Evolutionary conservation across 441 rosid genomes (phyloP).

Genomic region (Kokia cookei): DNA sequence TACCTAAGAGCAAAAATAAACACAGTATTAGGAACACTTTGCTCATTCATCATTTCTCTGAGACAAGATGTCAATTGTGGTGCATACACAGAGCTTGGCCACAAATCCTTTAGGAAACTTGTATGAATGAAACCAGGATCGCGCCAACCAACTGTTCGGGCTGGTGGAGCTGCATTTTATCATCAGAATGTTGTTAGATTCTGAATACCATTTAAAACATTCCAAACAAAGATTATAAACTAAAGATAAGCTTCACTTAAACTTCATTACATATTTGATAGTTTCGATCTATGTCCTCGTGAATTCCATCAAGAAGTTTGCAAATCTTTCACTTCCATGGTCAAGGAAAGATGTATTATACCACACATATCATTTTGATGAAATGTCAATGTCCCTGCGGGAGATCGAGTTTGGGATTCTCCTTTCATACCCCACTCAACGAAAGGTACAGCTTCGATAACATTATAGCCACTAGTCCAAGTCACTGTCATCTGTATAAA

Average conservation of each 20-base stretch:
- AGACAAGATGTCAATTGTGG: background rate
- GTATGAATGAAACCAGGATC: slow-evolving; percentile 71
- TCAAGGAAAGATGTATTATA: slow-evolving; percentile 19
- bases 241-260: too few relatives aligned
- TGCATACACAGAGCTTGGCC: slow-evolving; percentile 55
- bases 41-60: background rate
- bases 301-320: background rate
- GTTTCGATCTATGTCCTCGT: background rate
- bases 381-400: slow-evolving; percentile 64
- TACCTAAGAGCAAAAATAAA: slow-evolving; percentile 36
- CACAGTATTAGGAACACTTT: background rate
- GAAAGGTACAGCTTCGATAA: slow-evolving; percentile 48
- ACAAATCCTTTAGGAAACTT: slow-evolving; percentile 52
- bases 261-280: background rate
- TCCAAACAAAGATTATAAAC: background rate
- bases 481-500: slow-evolving; percentile 54
- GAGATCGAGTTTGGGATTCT: slow-evolving; percentile 26
- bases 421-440: slow-evolving; percentile 48
- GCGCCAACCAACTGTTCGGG: slow-evolving; percentile 65
- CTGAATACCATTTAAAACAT: background rate
- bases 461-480: slow-evolving; percentile 63
- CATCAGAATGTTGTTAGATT: slow-evolving; percentile 2
- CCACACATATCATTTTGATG: slow-evolving; percentile 57
- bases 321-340: background rate
- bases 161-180: slow-evolving; percentile 44